Evolutionary conservation across 352 stramenopile species (phyloP).

Genomic region (Pythium diclinum): DNA sequence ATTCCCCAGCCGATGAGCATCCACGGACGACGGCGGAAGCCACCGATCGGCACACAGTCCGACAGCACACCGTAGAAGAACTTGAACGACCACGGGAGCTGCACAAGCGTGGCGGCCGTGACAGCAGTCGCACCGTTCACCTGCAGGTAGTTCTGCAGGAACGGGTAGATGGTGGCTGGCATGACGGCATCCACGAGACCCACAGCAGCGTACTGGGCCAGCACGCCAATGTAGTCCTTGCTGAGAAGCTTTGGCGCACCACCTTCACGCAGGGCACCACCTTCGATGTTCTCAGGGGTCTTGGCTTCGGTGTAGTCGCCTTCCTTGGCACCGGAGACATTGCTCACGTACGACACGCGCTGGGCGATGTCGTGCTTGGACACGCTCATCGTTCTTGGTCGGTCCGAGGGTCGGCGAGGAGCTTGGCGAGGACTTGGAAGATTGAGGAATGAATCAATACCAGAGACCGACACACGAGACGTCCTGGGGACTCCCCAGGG

Average conservation of each 20-base stretch:
- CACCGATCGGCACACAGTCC: slow-evolving; percentile 13
- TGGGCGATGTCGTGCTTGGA: slow-evolving; percentile 19
- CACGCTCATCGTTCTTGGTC: too few relatives aligned
- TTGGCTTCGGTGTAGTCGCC: slow-evolving; percentile 25
- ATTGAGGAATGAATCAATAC: too few relatives aligned
- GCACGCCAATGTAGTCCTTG: slow-evolving; percentile 34
- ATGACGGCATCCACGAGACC: slow-evolving; percentile 33
- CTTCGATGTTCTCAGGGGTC: slow-evolving; percentile 28
- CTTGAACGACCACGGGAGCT: slow-evolving; percentile 29
- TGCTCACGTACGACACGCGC: slow-evolving; percentile 38
- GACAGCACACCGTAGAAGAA: slow-evolving; percentile 41
- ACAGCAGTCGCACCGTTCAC: slow-evolving; percentile 21
- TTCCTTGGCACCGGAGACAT: slow-evolving; percentile 29
- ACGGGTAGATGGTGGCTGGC: slow-evolving; percentile 40
- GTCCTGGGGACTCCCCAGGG: too few relatives aligned
- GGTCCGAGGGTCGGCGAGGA: too few relatives aligned
- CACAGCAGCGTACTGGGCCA: slow-evolving; percentile 13
- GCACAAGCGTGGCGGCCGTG: slow-evolving; percentile 22
- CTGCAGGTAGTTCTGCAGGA: slow-evolving; percentile 48
- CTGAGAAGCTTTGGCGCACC: slow-evolving; percentile 29
- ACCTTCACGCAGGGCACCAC: slow-evolving; percentile 35
- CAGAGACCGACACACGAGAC: too few relatives aligned
- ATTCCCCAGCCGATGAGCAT: slow-evolving; percentile 39
- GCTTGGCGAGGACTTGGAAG: too few relatives aligned
- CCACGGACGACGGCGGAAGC: slow-evolving; percentile 39